Evolutionary conservation across 176 grass and related monocot genomes (phyloP), one percentile per base, ranked within the genome.

Genomic region (Microstegium vimineum): DNA sequence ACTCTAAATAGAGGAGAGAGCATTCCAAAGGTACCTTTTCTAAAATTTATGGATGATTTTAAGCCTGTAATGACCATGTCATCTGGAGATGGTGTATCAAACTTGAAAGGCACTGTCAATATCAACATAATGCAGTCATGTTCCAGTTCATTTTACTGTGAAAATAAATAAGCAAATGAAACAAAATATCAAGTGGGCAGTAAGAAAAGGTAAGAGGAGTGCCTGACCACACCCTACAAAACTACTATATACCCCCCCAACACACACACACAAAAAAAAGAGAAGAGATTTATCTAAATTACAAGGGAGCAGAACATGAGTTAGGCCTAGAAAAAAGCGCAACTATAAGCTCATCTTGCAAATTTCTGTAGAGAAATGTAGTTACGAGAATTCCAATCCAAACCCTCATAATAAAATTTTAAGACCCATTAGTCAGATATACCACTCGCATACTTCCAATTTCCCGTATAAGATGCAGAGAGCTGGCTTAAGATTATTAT

Each of bases 81-180:
- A 90, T 98, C 90, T 2, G 92, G 92, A 76, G 92, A 98, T 76
- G 90, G 92, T 25, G 87, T 86, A 80, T 98, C 92, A 82, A 98
- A 98, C 66, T 88, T 91, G 90, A 98, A 98, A 79, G 92, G 87
- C 70, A 88, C 95, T 98, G 88, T 82, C 43, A 87, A 74, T 27
- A 90, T 69, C 57, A 88, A 82, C 17, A 77, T 27, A 74, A 87
- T 68, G 36, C 38, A 81, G 46, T 91, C 72, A 81, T 61, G 23
- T 84, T 85, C 28, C 62, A 77, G 23, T 33, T 47, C 69, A 81
- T 73, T 28, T 71, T 42, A 86, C 41, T 62, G 20, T 71, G 26
- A 72, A 80, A 61, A 69, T 3, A 41, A 70, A 34, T 62, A 1
- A 75, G 31, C 11, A 69, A 69, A 47, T 33, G 51, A 31, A 84